A percentile compares a stretch with the other conserved stretches of the same genome.
These are phyloP conservation scores for Cocos nucifera DNA, from an alignment of 176 grass and related monocot genomes.

Conservation along the genomic window DNA sequence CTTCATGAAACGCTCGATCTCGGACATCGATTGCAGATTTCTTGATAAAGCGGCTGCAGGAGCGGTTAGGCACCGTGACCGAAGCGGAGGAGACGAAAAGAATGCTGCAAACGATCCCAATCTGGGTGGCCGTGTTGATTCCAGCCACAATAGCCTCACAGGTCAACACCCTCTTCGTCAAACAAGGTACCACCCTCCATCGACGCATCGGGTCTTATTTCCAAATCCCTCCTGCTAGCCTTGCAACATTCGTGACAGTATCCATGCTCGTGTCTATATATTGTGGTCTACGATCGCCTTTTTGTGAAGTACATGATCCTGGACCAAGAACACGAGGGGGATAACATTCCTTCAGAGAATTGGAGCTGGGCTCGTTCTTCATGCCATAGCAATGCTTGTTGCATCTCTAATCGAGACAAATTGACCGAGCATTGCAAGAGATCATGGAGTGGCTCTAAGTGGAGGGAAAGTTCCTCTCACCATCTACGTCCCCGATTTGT, in stretches of 20 bases:
- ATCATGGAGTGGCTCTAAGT: neutral
- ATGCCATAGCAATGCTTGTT: neutral
- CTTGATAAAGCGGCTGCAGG: neutral
- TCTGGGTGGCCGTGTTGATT: neutral
- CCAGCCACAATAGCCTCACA: neutral
- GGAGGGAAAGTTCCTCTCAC: neutral
- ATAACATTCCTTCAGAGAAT: neutral
- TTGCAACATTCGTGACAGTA: neutral
- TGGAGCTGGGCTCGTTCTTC: neutral
- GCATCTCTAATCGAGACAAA: neutral
- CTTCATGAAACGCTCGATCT: too few relatives aligned
- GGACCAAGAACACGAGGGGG: neutral
- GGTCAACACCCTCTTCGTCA: constrained; percentile 12
- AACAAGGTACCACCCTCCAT: constrained; percentile 9
- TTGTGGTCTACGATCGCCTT: constrained; percentile 7
- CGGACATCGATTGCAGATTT: neutral
- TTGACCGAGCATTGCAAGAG: neutral
- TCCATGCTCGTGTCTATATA: neutral
- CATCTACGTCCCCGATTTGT: constrained; percentile 6
- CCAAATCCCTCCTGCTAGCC: neutral
- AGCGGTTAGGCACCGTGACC: neutral
- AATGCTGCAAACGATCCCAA: neutral
- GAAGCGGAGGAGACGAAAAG: constrained; percentile 13
- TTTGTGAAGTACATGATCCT: neutral
- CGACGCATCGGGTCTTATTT: neutral